Evolutionary conservation across 208 protist genomes (phyloP).

Genomic region (Angomonas ambiguus): DNA sequence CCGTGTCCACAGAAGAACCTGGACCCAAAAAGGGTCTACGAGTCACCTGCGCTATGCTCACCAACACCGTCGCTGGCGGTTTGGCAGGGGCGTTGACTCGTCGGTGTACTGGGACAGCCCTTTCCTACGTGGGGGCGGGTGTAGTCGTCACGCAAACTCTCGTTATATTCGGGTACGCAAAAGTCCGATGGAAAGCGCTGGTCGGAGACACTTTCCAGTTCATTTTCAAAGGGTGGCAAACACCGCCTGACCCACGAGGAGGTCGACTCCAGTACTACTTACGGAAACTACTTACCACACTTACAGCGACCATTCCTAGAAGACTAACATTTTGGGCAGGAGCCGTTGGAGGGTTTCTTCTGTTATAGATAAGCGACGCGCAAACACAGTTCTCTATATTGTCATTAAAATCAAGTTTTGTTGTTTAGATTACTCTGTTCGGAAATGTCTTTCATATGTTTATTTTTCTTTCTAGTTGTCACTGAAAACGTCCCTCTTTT

Average conservation of each 20-base stretch:
- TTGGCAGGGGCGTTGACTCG: conserved; percentile 20
- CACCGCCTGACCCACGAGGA: background rate
- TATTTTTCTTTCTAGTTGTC: conserved; percentile 6
- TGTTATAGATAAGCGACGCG: no score
- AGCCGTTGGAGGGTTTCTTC: conserved; percentile 22
- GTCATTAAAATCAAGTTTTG: no score
- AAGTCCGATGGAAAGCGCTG: conserved; percentile 45
- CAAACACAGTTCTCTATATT: no score
- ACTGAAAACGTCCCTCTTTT: no score
- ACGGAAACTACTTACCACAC: conserved; percentile 22
- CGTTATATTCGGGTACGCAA: conserved; percentile 50
- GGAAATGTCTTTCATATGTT: conserved; percentile 8
- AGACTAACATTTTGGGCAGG: conserved; percentile 51
- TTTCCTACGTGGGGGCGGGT: conserved; percentile 22
- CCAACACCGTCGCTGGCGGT: conserved; percentile 24
- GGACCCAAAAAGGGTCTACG: conserved; percentile 12
- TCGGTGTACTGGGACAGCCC: conserved; percentile 15
- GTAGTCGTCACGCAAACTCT: conserved; percentile 43
- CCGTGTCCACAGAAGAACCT: background rate
- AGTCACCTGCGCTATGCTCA: conserved; percentile 19
- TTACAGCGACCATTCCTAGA: conserved; percentile 27
- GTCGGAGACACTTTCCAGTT: conserved; percentile 26
- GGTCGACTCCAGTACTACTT: conserved; percentile 17
- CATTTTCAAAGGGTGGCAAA: conserved; percentile 18
- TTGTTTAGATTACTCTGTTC: conserved; percentile 8